Conservation (phyloP, 345 rosid genomes). For the Populus pruinosa region DNA sequence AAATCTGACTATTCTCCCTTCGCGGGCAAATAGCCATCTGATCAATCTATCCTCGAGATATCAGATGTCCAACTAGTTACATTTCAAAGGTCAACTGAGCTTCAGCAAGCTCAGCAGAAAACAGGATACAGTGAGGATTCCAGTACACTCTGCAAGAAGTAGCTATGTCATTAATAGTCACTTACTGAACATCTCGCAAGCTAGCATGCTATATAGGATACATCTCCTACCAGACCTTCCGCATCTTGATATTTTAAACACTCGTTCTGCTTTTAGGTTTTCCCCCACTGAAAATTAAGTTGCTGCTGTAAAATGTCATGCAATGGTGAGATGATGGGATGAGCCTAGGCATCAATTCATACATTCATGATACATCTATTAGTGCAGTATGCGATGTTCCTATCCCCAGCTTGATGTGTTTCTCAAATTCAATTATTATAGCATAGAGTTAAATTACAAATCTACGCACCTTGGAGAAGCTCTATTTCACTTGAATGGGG, state of each 20-base stretch:
- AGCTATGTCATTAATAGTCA: neutral
- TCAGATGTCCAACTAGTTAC: conserved; percentile 1
- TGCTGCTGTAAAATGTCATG: neutral
- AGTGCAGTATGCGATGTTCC: neutral
- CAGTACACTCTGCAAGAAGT: neutral
- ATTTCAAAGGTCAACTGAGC: neutral
- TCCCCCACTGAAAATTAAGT: neutral
- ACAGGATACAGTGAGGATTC: neutral
- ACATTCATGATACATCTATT: neutral
- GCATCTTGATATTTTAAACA: neutral
- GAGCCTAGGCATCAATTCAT: neutral
- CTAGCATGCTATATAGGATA: neutral
- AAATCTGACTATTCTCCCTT: conserved; percentile 1
- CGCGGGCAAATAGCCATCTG: neutral
- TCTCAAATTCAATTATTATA: neutral
- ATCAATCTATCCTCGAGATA: neutral
- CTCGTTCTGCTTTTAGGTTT: neutral
- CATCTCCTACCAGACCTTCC: neutral
- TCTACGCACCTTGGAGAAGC: conserved; percentile 7
- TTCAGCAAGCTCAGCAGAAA: neutral
- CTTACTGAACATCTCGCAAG: neutral
- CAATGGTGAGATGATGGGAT: neutral
- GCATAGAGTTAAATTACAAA: neutral
- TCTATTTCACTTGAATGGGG: conserved; percentile 65
- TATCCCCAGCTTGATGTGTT: neutral